Evolutionary conservation across 192 early-diverging fungal genomes (phyloP).

Genomic region (Endogone sp.): DNA sequence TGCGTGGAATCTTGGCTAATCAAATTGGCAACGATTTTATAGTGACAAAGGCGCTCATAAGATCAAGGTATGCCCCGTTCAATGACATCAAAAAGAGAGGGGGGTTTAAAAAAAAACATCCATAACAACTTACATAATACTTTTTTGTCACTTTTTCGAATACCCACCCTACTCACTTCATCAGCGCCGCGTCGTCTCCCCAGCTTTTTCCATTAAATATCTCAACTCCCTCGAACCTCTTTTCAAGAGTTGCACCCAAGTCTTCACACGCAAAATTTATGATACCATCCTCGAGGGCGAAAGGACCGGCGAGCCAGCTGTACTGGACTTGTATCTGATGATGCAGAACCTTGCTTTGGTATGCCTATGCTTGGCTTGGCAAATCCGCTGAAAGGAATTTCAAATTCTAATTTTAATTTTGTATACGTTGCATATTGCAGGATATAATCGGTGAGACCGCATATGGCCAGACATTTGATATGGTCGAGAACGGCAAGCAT

Average conservation of each 20-base stretch:
- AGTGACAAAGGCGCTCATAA: neutral
- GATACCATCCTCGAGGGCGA: neutral
- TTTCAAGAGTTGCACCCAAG: conserved; percentile 24
- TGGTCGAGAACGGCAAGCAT: conserved; percentile 26
- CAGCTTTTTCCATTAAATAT: conserved; percentile 44
- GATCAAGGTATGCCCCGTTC: neutral
- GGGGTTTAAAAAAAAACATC: too few species aligned
- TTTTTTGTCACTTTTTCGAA: too few species aligned
- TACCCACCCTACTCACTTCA: neutral
- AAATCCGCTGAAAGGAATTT: too few species aligned
- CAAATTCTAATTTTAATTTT: too few species aligned
- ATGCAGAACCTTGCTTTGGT: neutral
- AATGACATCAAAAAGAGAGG: too few species aligned
- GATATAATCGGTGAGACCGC: conserved; percentile 45
- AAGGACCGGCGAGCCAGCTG: neutral
- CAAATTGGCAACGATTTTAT: too few species aligned
- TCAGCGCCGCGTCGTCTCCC: conserved; percentile 39
- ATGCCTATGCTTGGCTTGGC: too few species aligned
- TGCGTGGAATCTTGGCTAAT: too few species aligned
- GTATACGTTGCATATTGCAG: conserved; percentile 7
- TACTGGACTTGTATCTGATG: neutral
- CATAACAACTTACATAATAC: too few species aligned
- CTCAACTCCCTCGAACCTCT: conserved; percentile 42
- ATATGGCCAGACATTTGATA: conserved; percentile 44
- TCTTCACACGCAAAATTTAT: neutral